These are phyloP conservation scores for Blastomyces gilchristii DNA, from an alignment of 2,329 filamentous ascomycete species.

Conservation along the genomic window DNA sequence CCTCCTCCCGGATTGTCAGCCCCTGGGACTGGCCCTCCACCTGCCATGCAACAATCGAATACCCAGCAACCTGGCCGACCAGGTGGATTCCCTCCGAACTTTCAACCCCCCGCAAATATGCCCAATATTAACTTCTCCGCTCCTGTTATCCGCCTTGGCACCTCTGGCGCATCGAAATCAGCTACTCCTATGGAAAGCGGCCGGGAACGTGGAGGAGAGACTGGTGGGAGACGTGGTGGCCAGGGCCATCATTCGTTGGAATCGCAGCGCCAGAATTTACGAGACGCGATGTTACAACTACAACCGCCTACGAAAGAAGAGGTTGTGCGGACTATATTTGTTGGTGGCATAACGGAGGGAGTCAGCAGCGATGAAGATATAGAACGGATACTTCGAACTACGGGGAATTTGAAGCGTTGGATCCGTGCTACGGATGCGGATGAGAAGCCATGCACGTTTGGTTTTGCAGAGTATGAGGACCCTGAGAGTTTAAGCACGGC, in stretches of 20 bases:
- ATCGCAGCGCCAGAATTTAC: slow-evolving; percentile 54
- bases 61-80: slow-evolving; percentile 67
- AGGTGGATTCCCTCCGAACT: slow-evolving; percentile 68
- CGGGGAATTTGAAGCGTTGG: slow-evolving; percentile 74
- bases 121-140: slow-evolving; percentile 98
- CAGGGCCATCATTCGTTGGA: slow-evolving; percentile 53
- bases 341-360: slow-evolving; percentile 75
- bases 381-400: slow-evolving; percentile 65
- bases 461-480: slow-evolving; percentile 93
- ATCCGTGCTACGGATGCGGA: slow-evolving; percentile 68
- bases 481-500: slow-evolving; percentile 76
- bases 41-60: slow-evolving; percentile 66
- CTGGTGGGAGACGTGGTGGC: slow-evolving; percentile 44
- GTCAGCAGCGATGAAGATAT: slow-evolving; percentile 66
- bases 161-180: slow-evolving; percentile 56
- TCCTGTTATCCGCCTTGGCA: slow-evolving; percentile 87
- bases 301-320: slow-evolving; percentile 82
- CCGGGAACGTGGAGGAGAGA: slow-evolving; percentile 36
- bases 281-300: slow-evolving; percentile 60
- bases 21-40: slow-evolving; percentile 69
- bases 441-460: slow-evolving; percentile 75
- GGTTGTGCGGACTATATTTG: slow-evolving; percentile 80
- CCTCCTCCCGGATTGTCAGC: slow-evolving; percentile 68
- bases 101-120: slow-evolving; percentile 82
- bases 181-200: slow-evolving; percentile 33